phyloP scores from a whole-genome alignment of 176 grass and related monocot species.

The Tillandsia leiboldiana region DNA sequence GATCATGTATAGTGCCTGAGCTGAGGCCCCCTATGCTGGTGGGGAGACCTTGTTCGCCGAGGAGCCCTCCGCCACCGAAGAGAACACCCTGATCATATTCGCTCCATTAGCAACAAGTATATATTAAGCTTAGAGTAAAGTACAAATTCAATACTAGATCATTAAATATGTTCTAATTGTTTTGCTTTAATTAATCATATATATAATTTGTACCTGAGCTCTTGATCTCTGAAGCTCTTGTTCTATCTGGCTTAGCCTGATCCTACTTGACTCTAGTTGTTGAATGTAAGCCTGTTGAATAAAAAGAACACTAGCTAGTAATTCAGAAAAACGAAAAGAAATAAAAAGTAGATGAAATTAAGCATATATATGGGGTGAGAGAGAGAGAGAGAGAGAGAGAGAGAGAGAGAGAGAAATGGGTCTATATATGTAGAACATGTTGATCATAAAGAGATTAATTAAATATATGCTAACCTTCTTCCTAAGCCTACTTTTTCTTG shows the following conservation, averaged over 20 bases:
- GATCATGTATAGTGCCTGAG: conserved; percentile 18
- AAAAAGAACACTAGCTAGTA: background rate
- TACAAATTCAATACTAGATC: background rate
- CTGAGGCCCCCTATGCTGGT: conserved; percentile 21
- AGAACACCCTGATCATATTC: conserved; percentile 21
- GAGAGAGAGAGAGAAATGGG: too few species aligned
- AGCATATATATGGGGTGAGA: conserved; percentile 6
- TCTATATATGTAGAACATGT: background rate
- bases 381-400: too few species aligned
- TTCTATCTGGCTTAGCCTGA: conserved; percentile 41
- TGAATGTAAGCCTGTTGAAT: conserved; percentile 51
- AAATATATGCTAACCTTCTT: conserved; percentile 39
- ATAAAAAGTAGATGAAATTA: conserved; percentile 19
- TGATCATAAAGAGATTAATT: background rate
- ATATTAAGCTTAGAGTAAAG: background rate
- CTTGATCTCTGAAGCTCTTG: conserved; percentile 45
- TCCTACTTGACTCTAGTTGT: conserved; percentile 54
- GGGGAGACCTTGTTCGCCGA: conserved; percentile 15
- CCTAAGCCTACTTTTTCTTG: conserved; percentile 54
- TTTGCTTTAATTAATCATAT: background rate
- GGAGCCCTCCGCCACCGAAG: conserved; percentile 23
- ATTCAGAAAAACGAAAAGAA: background rate
- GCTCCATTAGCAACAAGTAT: too few species aligned
- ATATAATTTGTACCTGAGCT: conserved; percentile 30
- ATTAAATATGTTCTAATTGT: background rate